Base-by-base conservation (phyloP, 208 protist genomes). In the Leishmania martiniquensis region DNA sequence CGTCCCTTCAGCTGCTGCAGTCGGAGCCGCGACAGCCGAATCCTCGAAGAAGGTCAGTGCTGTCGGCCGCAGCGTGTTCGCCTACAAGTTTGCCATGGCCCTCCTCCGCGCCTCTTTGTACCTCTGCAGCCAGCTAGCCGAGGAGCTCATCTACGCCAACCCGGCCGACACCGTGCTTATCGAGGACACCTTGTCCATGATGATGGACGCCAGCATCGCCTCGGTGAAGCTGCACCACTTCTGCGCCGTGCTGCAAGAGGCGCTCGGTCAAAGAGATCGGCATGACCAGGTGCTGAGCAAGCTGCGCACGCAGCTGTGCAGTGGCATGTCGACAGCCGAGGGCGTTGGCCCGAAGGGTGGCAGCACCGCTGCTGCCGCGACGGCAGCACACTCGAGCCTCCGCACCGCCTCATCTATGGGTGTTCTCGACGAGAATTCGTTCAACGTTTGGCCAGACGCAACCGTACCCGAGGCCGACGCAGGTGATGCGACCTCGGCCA, bases 161-260 rank as follows among this genome's bases (percentile, higher is more conserved):
- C 87, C 92, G 9, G 83, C 85, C 1, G 94, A 97, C 83, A 95
- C 92, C 4, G 94, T 97, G 29, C 78, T 91, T 12, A 93, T 97
- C 63, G 94, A 97, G 72, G 91, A 96, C 75, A 90, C 86, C 22
- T 84, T 97, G 37, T 95, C 90, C 34, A 88, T 90, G 77, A 96
- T 97, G 94, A 96, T 97, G 92, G 94, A 97, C 72, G 80, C 86
- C 10, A 83, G 90, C 66, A 92, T 96, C 76, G 91, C 85, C 5
- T 90, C 87, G 20, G 89, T 94, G 59, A 94, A 95, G 78, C 83
- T 97, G 66, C 89, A 79, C 37, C 86, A 95, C 77, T 94, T 97
- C 75, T 95, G 91, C 76, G 62, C 74, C 4, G 87, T 84, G 10
- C 75, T 94, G 63, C 82, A 83, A 63, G 45, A 81, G 7, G 63